Evolutionary conservation across 257 asterid species (phyloP), one percentile per base, ranked within the genome.

Genomic region (Solanum paucissectum): DNA sequence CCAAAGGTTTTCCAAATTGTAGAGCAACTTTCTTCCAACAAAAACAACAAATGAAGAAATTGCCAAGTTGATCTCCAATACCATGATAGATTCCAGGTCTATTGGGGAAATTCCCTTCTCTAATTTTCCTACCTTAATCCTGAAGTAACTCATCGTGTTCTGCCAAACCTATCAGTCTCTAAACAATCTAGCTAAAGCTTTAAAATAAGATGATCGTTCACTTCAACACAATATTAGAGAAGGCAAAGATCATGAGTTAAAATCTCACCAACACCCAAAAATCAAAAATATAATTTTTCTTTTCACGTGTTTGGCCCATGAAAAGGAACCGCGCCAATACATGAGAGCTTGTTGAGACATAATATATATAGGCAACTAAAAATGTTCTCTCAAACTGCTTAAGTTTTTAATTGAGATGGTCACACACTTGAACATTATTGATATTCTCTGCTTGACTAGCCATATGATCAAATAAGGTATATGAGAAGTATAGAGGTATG

Each of bases 151-250:
- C 89, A 86, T 88, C 94, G 91, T 34, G 92, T 97, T 58, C 92
- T 95, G 89, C 96, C 96, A 37, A 93, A 95, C 91, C 95, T 94
- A 5, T 89, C 60, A 84, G 72, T 93, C 55, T 93, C 98, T 73
- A 83, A 89, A 40, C 76, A 90, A 32, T 88, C 92, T n/a, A 92
- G 94, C 93, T 87, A 93, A 86, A 90, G 87, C 77, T 93, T 95
- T 20, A 20, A 74, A 16, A 33, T 16, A 37, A 72, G 46, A 73
- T 73, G 29, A 7, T 73, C 9, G 3, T 9, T 3, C 8, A 0
- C 18, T 74, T 21, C 49, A 36, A 74, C 32, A 36, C 82, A 11
- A 20, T 74, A 74, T 21, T 5, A 74, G 49, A 74, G 20, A 18
- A 36, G 32, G 32, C 82, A 74, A 74, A 74, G 49, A 74, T 37